Conservation (phyloP, 2,329 filamentous ascomycete species). For the Neophaeococcomyces mojaviensis region DNA sequence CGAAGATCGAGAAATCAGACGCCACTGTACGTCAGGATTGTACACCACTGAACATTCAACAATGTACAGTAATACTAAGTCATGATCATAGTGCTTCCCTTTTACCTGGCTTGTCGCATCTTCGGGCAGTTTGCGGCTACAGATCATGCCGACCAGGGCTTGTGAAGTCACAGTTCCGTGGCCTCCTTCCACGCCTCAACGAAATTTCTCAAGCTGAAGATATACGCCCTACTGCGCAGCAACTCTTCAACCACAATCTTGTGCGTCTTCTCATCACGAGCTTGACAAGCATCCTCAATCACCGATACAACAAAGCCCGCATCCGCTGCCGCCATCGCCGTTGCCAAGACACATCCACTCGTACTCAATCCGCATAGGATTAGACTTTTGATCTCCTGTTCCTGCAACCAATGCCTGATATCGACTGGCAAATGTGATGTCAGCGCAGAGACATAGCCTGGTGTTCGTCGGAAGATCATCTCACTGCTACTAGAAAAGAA, state of each 20-base stretch:
- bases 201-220: background rate
- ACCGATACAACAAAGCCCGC: conserved; percentile 26
- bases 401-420: conserved; percentile 11
- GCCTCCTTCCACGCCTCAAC: background rate
- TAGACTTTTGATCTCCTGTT: conserved; percentile 16
- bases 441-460: conserved; percentile 25
- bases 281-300: conserved; percentile 25
- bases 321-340: conserved; percentile 22
- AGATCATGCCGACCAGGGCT: too few species aligned
- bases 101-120: too few species aligned
- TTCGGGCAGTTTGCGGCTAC: too few species aligned
- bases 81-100: too few species aligned
- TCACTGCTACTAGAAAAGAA: conserved; percentile 13
- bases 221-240: background rate
- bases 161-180: too few species aligned
- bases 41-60: too few species aligned
- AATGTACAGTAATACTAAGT: too few species aligned
- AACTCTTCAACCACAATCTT: background rate
- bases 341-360: conserved; percentile 25
- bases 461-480: conserved; percentile 19
- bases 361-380: conserved; percentile 16
- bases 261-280: conserved; percentile 9
- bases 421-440: conserved; percentile 24
- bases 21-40: too few species aligned
- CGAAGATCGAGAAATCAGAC: too few species aligned